Evolutionary conservation across 208 protist genomes (phyloP).

Genomic region (Leishmania mexicana): DNA sequence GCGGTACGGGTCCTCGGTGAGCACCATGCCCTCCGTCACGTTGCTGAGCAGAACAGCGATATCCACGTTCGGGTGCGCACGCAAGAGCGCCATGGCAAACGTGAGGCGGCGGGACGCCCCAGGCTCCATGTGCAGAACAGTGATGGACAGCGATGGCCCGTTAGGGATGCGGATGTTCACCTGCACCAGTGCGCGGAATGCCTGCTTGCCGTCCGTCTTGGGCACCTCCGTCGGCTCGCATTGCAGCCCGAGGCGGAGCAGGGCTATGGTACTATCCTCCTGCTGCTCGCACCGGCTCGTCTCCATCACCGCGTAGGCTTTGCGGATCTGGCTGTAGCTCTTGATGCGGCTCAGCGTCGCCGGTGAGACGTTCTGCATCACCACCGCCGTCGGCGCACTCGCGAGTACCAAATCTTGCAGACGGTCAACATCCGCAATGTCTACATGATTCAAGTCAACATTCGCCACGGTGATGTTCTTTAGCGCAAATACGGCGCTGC

Average conservation of each 20-base stretch:
- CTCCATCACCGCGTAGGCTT: conserved; percentile 75
- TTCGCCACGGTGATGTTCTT: conserved; percentile 68
- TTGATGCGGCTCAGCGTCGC: conserved; percentile 59
- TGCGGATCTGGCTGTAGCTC: conserved; percentile 47
- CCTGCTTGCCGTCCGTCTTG: conserved; percentile 46
- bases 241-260: conserved; percentile 63
- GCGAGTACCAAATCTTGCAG: conserved; percentile 55
- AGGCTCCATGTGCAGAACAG: conserved; percentile 59
- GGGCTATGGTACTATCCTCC: conserved; percentile 56
- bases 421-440: conserved; percentile 50
- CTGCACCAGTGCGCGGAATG: conserved; percentile 47
- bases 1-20: conserved; percentile 44
- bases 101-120: conserved; percentile 39
- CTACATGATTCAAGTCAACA: conserved; percentile 56
- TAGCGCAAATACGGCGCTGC: conserved; percentile 20
- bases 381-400: conserved; percentile 59
- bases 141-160: conserved; percentile 48
- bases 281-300: conserved; percentile 55
- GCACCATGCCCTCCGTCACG: conserved; percentile 47
- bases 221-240: conserved; percentile 62
- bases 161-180: conserved; percentile 43
- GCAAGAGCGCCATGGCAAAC: conserved; percentile 41
- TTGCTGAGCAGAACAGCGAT: conserved; percentile 66
- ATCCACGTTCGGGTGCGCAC: conserved; percentile 41
- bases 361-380: conserved; percentile 65